Evolutionary conservation across 2,329 filamentous ascomycete species (phyloP).

Genomic region (Ilyonectria mors-panacis): DNA sequence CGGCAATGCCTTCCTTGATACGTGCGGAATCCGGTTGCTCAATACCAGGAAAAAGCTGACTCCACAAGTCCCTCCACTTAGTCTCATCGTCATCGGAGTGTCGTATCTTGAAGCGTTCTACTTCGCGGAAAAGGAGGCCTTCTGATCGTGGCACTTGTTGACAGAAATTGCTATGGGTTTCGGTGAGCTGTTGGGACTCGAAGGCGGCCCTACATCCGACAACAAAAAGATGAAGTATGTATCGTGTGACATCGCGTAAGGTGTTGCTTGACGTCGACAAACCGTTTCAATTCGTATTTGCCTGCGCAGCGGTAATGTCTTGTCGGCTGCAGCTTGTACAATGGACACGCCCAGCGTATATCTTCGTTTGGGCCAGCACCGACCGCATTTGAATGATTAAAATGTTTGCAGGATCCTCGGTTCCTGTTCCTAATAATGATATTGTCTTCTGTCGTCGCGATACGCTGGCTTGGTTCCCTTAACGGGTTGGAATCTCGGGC

Average conservation of each 20-base stretch:
- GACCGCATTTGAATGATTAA: too few relatives aligned
- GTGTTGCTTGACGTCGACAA: conserved; percentile 1
- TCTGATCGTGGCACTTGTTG: neutral
- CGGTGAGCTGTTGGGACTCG: neutral
- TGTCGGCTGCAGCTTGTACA: neutral
- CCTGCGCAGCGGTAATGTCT: neutral
- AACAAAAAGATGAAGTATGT: neutral
- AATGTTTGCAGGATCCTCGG: too few relatives aligned
- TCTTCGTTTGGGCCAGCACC: too few relatives aligned
- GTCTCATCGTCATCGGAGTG: neutral
- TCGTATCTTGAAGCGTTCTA: neutral
- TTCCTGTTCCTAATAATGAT: too few relatives aligned
- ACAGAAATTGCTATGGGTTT: neutral
- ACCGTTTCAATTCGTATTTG: neutral
- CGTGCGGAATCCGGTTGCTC: too few relatives aligned
- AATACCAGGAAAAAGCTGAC: neutral
- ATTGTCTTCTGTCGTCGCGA: too few relatives aligned
- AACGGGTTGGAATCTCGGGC: too few relatives aligned
- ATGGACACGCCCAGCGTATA: neutral
- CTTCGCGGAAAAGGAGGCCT: neutral
- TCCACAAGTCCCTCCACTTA: conserved; percentile 1
- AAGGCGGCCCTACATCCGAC: neutral
- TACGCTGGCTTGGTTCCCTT: too few relatives aligned
- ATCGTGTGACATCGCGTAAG: neutral
- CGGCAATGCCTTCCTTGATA: too few relatives aligned